These are phyloP conservation scores for Capsicum chinense DNA, from an alignment of 257 asterid species.

Conservation along the genomic window DNA sequence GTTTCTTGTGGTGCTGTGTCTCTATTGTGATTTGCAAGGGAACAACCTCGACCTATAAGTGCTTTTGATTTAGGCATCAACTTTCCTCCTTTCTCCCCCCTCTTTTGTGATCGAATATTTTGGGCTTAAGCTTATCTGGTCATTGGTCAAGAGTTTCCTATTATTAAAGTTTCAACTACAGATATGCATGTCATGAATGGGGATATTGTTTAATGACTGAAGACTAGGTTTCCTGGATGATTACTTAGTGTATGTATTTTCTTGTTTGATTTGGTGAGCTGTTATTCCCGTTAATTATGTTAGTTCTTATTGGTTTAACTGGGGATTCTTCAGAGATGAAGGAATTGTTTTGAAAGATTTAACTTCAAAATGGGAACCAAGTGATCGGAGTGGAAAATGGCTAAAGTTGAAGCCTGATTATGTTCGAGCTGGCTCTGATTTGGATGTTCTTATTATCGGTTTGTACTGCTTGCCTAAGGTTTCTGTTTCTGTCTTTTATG, in stretches of 20 bases:
- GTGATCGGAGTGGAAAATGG: slow-evolving; percentile 99
- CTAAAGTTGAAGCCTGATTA: slow-evolving; percentile 93
- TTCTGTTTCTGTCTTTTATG: slow-evolving; percentile 28
- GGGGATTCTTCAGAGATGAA: slow-evolving; percentile 69
- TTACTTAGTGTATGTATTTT: slow-evolving; percentile 32
- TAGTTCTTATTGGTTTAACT: slow-evolving; percentile 29
- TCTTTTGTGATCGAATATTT: slow-evolving; percentile 6
- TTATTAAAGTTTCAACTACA: slow-evolving; percentile 10
- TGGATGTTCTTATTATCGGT: slow-evolving; percentile 94
- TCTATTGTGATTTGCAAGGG: background rate
- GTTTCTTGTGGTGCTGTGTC: background rate
- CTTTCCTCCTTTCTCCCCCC: background rate
- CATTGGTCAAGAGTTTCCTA: background rate
- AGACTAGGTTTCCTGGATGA: slow-evolving; percentile 27
- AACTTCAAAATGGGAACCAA: slow-evolving; percentile 95
- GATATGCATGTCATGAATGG: background rate
- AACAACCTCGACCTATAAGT: background rate
- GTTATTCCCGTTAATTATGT: slow-evolving; percentile 29
- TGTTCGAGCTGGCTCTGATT: slow-evolving; percentile 87
- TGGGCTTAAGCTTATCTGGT: background rate
- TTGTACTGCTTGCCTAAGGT: slow-evolving; percentile 29
- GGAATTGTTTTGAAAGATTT: slow-evolving; percentile 93
- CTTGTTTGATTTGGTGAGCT: slow-evolving; percentile 32
- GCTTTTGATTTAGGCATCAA: background rate
- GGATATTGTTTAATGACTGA: background rate